These are phyloP conservation scores for Dipodascopsis uninucleata DNA, from an alignment of 805 yeast species.

Conservation along the genomic window DNA sequence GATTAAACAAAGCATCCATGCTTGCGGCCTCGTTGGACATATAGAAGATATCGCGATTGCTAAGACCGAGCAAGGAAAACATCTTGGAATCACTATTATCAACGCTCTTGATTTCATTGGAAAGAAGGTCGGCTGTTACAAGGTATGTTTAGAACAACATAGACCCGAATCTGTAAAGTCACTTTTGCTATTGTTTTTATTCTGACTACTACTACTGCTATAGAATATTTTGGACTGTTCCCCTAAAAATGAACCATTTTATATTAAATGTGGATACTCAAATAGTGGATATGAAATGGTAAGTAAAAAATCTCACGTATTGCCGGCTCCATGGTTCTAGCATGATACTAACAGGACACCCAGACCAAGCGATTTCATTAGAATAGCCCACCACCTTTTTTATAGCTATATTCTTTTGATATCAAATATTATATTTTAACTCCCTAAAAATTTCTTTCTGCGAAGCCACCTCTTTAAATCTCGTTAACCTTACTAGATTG, in stretches of 20 bases:
- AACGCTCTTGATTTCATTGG: constrained; percentile 59
- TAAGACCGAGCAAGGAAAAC: constrained; percentile 72
- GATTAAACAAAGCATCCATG: constrained; percentile 52
- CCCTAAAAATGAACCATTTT: constrained; percentile 74
- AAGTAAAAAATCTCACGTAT: too few relatives aligned
- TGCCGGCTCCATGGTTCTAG: too few relatives aligned
- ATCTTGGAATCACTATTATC: constrained; percentile 69
- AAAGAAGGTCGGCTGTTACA: constrained; percentile 65
- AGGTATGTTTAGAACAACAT: constrained; percentile 43
- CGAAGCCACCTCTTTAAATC: too few relatives aligned
- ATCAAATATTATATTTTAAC: too few relatives aligned
- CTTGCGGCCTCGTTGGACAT: constrained; percentile 83
- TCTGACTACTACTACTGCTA: not conserved
- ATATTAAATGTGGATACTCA: constrained; percentile 63
- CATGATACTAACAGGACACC: too few relatives aligned
- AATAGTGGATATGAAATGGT: constrained; percentile 27
- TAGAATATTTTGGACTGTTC: constrained; percentile 73
- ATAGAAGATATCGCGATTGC: constrained; percentile 91
- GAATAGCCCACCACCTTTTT: too few relatives aligned
- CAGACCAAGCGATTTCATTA: too few relatives aligned
- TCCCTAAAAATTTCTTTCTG: too few relatives aligned
- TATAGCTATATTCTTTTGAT: too few relatives aligned
- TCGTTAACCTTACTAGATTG: too few relatives aligned
- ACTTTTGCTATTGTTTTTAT: not conserved
- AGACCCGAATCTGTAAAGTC: not conserved